Evolutionary conservation across 495 filamentous ascomycete species (phyloP).

Genomic region (Polyplosphaeria fusca): DNA sequence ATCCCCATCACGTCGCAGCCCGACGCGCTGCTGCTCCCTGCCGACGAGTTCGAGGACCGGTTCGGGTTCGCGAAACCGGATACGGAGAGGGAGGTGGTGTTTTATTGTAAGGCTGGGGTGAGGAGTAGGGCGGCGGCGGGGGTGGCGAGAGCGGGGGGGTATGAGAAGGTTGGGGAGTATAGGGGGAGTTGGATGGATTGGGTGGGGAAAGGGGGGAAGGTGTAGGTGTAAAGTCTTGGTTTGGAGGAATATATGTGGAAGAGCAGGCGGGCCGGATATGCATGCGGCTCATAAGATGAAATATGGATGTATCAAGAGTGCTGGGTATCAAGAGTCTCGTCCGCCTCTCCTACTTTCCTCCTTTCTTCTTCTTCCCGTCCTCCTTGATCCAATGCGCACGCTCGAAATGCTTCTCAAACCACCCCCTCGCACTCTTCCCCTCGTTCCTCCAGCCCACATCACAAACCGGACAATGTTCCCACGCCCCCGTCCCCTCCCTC

Average conservation of each 20-base stretch:
- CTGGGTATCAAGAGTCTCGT: no score
- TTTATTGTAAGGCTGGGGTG: conserved; percentile 92
- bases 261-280: no score
- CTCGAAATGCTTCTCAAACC: not conserved
- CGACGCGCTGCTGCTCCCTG: conserved; percentile 69
- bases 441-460: not conserved
- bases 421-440: not conserved
- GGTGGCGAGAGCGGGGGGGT: conserved; percentile 74
- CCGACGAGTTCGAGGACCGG: conserved; percentile 72
- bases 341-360: no score
- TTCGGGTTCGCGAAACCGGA: conserved; percentile 65
- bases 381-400: not conserved
- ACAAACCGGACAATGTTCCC: not conserved
- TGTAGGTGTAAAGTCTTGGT: no score
- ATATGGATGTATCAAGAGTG: no score
- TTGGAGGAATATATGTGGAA: no score
- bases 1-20: conserved; percentile 74
- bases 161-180: conserved; percentile 73
- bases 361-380: not conserved
- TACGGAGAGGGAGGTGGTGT: conserved; percentile 61
- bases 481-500: not conserved
- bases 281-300: no score
- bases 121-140: conserved; percentile 75
- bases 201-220: conserved; percentile 60
- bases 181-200: conserved; percentile 89